Conservation (phyloP, 2,329 filamentous ascomycete species). For the Dothistroma septosporum region DNA sequence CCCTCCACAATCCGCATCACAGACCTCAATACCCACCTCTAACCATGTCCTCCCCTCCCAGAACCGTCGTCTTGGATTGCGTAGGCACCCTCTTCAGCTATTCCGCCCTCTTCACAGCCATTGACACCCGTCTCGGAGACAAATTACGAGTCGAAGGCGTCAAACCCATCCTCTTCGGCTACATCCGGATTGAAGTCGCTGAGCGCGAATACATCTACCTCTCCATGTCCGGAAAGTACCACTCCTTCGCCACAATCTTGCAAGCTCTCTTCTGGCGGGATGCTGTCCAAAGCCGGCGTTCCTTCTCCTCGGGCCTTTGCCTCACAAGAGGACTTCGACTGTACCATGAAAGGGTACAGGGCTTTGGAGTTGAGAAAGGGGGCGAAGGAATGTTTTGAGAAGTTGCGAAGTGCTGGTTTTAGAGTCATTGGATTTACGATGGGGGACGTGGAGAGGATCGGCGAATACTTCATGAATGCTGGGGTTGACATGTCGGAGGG, state of each 20-base stretch:
- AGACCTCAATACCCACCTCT: not conserved
- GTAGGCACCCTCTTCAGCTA: conserved; percentile 50
- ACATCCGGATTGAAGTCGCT: conserved; percentile 45
- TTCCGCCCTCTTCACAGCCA: conserved; percentile 41
- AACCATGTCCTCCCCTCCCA: conserved; percentile 12
- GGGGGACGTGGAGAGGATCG: conserved; percentile 47
- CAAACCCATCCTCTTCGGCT: conserved; percentile 44
- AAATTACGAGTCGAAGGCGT: conserved; percentile 39
- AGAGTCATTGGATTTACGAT: conserved; percentile 53
- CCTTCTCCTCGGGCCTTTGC: conserved; percentile 41
- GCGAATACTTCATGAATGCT: conserved; percentile 48
- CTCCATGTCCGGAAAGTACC: conserved; percentile 43
- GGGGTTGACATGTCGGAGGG: conserved; percentile 46
- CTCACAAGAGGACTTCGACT: conserved; percentile 40
- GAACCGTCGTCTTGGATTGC: conserved; percentile 38
- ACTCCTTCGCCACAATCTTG: conserved; percentile 42
- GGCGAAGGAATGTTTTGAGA: conserved; percentile 41
- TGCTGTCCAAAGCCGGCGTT: conserved; percentile 45
- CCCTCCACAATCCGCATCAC: not conserved
- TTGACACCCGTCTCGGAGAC: conserved; percentile 42
- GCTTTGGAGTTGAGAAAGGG: conserved; percentile 36
- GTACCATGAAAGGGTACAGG: conserved; percentile 39
- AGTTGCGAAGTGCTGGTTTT: conserved; percentile 46
- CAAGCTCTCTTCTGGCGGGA: conserved; percentile 49
- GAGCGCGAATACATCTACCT: conserved; percentile 51